Base-by-base conservation (phyloP, 2,329 filamentous ascomycete species). In the Ascochyta pisi region DNA sequence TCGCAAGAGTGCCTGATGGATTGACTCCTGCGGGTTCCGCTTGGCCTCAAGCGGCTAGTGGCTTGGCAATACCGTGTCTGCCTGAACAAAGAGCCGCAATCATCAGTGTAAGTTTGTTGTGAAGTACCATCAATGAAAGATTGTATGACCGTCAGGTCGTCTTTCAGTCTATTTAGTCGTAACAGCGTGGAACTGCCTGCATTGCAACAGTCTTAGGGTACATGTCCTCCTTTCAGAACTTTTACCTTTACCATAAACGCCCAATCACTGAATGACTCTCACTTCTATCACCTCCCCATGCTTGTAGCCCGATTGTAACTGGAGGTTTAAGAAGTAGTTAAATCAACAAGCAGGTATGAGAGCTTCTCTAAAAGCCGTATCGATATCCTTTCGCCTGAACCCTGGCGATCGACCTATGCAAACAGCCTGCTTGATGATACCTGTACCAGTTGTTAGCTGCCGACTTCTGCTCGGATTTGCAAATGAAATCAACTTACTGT, bases 361-460 rank as follows among this genome's bases (percentile, higher is more conserved):
- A 26, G 75, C 63, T 41, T 68, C 59, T 33, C 65, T 60, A 44
- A 81, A 67, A 15, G 78, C 78, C 37, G 63, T 50, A 64, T 81
- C 78, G 13, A 81, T 71, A 62, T 79, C 76, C 40, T 73, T 73
- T 42, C 74, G 69, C 55, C 77, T 71, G 55, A 78, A 81, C 1
- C 79, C 79, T 4, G 79, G 77, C 8, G 75, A 65, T 29, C 77
- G 71, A n/a, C 78, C 78, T 9, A 81, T 68, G 58, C 79, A 81
- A 23, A 79, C 71, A 16, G 63, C 72, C 27, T 71, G 66, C 31
- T 70, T 71, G 50, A 76, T 69, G 8, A 78, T 58, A 29, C 70
- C 76, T 78, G 46, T 27, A 38, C 13, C 5, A 13, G 9, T 27
- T n/a, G 63, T 75, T 60, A 78, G 69, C 45, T 48, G 29, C 38